Evolutionary conservation across 2,329 filamentous ascomycete species (phyloP).

Genomic region (Penicillium brasilianum): DNA sequence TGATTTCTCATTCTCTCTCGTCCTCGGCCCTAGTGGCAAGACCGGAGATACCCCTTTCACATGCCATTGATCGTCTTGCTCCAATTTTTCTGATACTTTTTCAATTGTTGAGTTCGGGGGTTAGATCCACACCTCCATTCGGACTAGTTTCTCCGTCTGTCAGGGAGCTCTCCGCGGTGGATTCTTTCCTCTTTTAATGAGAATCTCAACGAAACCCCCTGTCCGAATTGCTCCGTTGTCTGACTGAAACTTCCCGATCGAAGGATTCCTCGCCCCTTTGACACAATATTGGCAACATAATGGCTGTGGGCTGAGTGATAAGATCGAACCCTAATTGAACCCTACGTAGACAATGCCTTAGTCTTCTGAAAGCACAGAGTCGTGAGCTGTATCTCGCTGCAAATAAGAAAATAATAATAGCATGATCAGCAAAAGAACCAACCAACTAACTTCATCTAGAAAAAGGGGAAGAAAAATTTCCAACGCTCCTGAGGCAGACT

Average conservation of each 20-base stretch:
- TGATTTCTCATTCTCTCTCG: background rate
- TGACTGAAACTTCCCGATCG: background rate
- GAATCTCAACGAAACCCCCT: conserved; percentile 16
- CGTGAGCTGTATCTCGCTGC: background rate
- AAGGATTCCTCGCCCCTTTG: background rate
- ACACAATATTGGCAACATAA: background rate
- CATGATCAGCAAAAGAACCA: background rate
- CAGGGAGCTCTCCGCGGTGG: conserved; percentile 8
- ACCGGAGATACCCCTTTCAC: background rate
- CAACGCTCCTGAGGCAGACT: conserved; percentile 12
- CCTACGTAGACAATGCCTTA: background rate
- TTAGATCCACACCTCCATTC: conserved; percentile 13
- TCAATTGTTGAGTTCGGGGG: conserved; percentile 18
- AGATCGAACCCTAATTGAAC: background rate
- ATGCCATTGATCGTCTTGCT: background rate
- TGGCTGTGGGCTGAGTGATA: background rate
- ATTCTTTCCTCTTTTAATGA: conserved; percentile 8
- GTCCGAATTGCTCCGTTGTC: conserved; percentile 1
- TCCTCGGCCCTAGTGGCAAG: background rate
- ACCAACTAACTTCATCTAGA: conserved; percentile 1
- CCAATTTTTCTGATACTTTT: conserved; percentile 5
- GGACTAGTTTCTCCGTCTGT: conserved; percentile 21
- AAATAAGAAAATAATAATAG: background rate
- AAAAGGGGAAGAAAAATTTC: conserved; percentile 6
- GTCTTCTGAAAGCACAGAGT: background rate